Evolutionary conservation across 2,329 filamentous ascomycete genomes (phyloP), one percentile per base, ranked within the genome.

Genomic region (Monosporascus sp.): DNA sequence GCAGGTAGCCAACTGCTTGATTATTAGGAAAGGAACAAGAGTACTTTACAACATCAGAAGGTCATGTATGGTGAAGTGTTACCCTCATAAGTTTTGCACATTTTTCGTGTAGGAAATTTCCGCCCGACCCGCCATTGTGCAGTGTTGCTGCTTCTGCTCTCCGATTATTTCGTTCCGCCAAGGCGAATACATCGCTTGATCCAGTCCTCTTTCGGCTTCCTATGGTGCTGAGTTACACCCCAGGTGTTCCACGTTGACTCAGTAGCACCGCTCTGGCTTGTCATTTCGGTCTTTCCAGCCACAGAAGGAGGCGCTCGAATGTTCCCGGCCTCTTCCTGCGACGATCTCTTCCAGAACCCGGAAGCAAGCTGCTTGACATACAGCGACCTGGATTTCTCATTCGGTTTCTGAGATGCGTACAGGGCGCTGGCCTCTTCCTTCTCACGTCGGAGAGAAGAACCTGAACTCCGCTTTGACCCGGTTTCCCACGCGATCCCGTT

Each of bases 201-300:
- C 59, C 59, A 61, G 7, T 38, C 55, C 49, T 55, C 56, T 22
- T 56, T 58, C 3, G 54, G 53, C 48, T 49, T 41, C 35, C 56
- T 54, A 27, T 17, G 43, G 26, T 51, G 40, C 41, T 61, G 59
- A 40, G 50, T 49, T 48, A 55, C 58, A 22, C 59, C 59, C 59
- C 59, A 61, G 3, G 59, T 61, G 52, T 51, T 58, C 59, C 59
- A 61, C 3, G 59, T 61, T 19, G 52, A 58, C 48, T 61, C 59
- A 1, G 55, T 57, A 20, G 50, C 57, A 16, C 43, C 43, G 22
- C 43, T 46, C 41, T 44, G 41, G 41, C 27, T 43, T 11, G 59
- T 58, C 38, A 51, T 49, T 35, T 59, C 59, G 1, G 57, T 61
- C 37, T 44, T 51, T 5, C 52, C 59, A 17, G 59, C 54, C 14